These are phyloP conservation scores for Colletotrichum siamense DNA, from an alignment of 2,329 filamentous ascomycete species.

Conservation along the genomic window DNA sequence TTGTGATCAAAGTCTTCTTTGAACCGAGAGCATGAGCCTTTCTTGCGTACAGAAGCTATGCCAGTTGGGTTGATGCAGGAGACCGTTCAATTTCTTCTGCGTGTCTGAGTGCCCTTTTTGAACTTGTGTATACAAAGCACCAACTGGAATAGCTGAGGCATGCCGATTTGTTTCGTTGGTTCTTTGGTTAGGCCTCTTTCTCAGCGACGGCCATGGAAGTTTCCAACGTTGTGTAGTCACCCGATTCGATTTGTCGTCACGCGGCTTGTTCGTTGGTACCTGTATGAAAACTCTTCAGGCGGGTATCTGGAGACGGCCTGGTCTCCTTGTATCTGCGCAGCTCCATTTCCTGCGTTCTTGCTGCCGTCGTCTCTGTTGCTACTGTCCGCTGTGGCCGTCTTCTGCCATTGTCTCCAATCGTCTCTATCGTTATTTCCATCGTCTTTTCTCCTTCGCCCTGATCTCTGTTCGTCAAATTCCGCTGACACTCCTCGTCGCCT, in stretches of 20 bases:
- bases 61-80: neutral
- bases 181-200: neutral
- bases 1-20: neutral
- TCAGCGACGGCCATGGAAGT: neutral
- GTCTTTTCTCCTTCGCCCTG: neutral
- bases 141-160: neutral
- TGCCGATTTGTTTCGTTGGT: neutral
- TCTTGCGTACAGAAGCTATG: neutral
- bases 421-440: neutral
- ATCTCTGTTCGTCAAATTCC: neutral
- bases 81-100: neutral
- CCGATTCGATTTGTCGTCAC: neutral
- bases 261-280: neutral
- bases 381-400: too few species aligned
- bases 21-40: neutral
- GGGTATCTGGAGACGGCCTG: neutral
- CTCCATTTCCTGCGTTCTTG: neutral
- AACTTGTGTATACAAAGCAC: neutral
- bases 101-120: neutral
- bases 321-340: neutral
- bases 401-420: neutral
- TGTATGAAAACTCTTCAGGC: neutral
- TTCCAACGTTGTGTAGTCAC: accelerated
- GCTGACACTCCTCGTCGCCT: neutral
- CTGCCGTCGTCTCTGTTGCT: neutral